Evolutionary conservation across 176 grass and related monocot species (phyloP), one percentile per base, ranked within the genome.

Genomic region (Musa acuminata): DNA sequence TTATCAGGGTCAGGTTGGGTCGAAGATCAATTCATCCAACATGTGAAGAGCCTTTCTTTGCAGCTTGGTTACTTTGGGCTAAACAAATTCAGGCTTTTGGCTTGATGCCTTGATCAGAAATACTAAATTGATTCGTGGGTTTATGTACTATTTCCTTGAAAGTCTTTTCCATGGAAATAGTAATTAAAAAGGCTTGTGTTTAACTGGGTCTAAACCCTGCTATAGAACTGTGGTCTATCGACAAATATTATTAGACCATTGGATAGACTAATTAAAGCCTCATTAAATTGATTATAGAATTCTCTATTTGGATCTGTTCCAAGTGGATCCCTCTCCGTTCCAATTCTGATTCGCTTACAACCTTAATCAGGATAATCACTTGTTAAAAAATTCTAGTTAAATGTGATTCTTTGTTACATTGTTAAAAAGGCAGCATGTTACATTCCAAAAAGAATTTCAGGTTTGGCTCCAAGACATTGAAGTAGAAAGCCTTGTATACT

Each of bases 391-490:
- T 3, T 43, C 35, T 67, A 67, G 64, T 67, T 66, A 6, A 35
- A 26, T 66, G 27, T 66, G 24, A 1, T 66, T 66, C 26, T 60
- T 67, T 4, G 5, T 67, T 67, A 43, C 16, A 9, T 12, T 49
- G 0, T 11, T 17, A n/a, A 64, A 43, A 64, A 23, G n/a, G 62
- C 8, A 64, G 27, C 16, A 11, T 77, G 7, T n/a, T 49, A 62
- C 60, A 29, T 74, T 13, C 27, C 9, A 2, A 69, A 69, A n/a
- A 13, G 2, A 79, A 70, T 59, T 69, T 87, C 52, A 96, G 89
- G 82, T 96, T 71, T 96, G 92, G 92, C 86, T 96, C 81, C 72
- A 69, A 11, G 81, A 87, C 78, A 83, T 68, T 50, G 68, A 78
- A 82, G 52, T 80, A 66, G 88, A 77, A 87, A 85, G 78, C 69